Conservation (phyloP, 768 basidiomycete species). For the Melanogaster broomeanus region DNA sequence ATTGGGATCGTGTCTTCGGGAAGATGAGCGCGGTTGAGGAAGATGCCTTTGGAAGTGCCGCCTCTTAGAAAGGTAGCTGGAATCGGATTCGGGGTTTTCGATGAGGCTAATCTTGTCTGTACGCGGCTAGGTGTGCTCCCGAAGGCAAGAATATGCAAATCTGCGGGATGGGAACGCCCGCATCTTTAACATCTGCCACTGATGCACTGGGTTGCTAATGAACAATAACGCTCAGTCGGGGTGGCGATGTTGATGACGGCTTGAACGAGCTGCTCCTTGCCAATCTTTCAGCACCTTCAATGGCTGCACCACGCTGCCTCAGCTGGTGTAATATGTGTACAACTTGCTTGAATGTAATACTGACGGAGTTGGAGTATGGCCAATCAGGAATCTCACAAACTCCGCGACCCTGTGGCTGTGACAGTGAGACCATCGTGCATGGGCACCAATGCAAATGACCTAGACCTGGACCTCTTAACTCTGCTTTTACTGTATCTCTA, state of each 20-base stretch:
- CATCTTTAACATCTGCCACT: neutral
- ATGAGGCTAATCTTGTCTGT: neutral
- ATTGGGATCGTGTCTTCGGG: constrained; percentile 51
- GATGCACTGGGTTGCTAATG: too few species aligned
- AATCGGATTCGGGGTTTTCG: constrained; percentile 3
- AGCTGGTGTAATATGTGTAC: neutral
- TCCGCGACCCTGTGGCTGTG: constrained; percentile 16
- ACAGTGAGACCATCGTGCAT: neutral
- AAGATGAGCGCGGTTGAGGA: constrained; percentile 54
- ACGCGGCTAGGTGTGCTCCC: neutral
- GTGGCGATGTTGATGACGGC: neutral
- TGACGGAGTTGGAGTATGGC: neutral
- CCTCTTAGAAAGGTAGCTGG: constrained; percentile 57
- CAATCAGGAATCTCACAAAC: neutral
- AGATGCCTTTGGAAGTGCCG: constrained; percentile 80
- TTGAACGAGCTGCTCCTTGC: too few species aligned
- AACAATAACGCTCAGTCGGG: too few species aligned
- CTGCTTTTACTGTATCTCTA: constrained; percentile 6
- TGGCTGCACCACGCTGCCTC: too few species aligned
- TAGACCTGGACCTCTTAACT: neutral
- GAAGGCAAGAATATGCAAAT: too few species aligned
- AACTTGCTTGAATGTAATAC: neutral
- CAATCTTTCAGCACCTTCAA: too few species aligned
- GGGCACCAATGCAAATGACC: neutral
- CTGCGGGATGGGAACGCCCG: neutral